Conservation (phyloP, 352 stramenopile species). For the Globisporangium apiculatum region DNA sequence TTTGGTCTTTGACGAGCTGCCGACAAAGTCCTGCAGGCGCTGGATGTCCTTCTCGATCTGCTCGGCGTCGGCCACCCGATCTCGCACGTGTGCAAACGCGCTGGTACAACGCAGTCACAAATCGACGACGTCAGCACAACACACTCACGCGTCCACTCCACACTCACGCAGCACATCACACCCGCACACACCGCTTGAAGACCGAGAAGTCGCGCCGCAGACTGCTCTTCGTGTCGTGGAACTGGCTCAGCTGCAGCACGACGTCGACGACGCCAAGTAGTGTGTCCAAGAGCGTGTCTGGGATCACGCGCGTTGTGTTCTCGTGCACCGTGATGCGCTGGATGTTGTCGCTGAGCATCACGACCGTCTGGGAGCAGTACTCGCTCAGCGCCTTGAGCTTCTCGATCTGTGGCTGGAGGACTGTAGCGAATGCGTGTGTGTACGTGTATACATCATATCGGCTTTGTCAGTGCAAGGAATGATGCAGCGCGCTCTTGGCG, state of each 20-base stretch:
- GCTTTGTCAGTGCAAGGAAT: too few species aligned
- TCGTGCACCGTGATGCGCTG: slow-evolving; percentile 60
- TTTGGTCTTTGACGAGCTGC: slow-evolving; percentile 43
- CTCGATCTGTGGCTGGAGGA: slow-evolving; percentile 52
- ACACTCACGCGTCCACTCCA: not conserved
- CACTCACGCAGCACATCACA: too few species aligned
- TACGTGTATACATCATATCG: not conserved
- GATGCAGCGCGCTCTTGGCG: too few species aligned
- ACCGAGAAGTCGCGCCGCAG: slow-evolving; percentile 70
- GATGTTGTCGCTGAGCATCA: slow-evolving; percentile 65
- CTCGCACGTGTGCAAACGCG: slow-evolving; percentile 41
- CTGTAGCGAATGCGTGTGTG: slow-evolving; percentile 12
- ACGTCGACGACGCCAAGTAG: slow-evolving; percentile 60
- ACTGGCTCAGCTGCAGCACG: slow-evolving; percentile 52
- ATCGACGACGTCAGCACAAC: not conserved
- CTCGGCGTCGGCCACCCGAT: slow-evolving; percentile 27
- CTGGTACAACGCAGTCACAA: slow-evolving; percentile 11
- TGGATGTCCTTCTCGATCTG: slow-evolving; percentile 46
- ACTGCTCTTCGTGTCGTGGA: slow-evolving; percentile 63
- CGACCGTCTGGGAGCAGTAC: slow-evolving; percentile 45
- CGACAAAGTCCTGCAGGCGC: slow-evolving; percentile 58
- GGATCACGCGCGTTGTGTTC: slow-evolving; percentile 53
- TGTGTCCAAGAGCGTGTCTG: slow-evolving; percentile 48
- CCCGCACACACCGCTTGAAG: slow-evolving; percentile 45
- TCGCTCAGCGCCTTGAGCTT: slow-evolving; percentile 49